Evolutionary conservation across 306 rosid genomes (phyloP).

Genomic region (Pueraria montana): DNA sequence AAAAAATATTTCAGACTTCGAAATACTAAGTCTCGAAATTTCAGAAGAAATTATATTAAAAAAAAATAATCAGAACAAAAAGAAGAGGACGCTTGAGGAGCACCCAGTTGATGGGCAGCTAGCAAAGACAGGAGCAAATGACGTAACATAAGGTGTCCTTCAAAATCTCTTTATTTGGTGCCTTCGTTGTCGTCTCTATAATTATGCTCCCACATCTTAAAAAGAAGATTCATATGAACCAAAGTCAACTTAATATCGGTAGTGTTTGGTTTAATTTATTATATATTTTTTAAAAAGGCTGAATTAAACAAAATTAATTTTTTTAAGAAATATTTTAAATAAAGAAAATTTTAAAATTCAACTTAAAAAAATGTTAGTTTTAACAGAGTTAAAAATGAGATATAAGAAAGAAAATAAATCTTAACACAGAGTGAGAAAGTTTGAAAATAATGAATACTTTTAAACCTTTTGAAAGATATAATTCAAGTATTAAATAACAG

Average conservation of each 20-base stretch:
- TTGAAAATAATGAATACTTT: background rate
- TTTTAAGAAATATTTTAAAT: too few species aligned
- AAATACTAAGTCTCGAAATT: background rate
- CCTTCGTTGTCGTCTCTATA: conserved; percentile 54
- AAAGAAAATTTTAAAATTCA: too few species aligned
- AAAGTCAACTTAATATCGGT: conserved; percentile 48
- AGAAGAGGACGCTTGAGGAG: background rate
- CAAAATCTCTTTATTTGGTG: conserved; percentile 52
- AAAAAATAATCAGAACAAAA: background rate
- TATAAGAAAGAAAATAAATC: too few species aligned
- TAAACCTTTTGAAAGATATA: background rate
- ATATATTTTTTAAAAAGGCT: background rate
- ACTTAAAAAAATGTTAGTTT: too few species aligned
- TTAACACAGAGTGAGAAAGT: background rate
- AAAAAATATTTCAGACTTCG: background rate
- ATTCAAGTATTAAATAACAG: background rate
- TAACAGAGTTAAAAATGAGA: background rate
- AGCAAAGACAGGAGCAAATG: conserved; percentile 12
- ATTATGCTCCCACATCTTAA: conserved; percentile 62
- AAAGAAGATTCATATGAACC: conserved; percentile 56
- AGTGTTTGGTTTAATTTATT: background rate
- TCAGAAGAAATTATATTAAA: background rate
- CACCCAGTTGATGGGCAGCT: too few species aligned
- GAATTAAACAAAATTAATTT: background rate
- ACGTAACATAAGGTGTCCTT: conserved; percentile 51